Conservation (phyloP, 169 alveolate species). For the Prorocentrum cordatum region DNA sequence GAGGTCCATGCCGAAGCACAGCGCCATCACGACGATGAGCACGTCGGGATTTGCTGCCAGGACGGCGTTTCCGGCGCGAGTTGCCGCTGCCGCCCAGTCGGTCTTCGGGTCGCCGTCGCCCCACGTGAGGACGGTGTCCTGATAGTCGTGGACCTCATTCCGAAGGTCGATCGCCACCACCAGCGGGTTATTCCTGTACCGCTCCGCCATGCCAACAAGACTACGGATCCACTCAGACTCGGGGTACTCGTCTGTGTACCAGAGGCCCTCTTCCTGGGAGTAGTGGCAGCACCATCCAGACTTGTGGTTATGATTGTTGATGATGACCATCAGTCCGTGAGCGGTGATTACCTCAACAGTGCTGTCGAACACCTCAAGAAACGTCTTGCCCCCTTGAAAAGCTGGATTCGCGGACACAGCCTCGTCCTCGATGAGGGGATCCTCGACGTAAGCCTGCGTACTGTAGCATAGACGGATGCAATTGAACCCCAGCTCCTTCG, state of each 20-base stretch:
- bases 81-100: constrained; percentile 23
- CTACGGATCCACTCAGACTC: not conserved
- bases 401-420: no score
- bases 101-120: constrained; percentile 13
- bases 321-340: no score
- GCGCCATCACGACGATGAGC: not conserved
- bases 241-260: not conserved
- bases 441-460: no score
- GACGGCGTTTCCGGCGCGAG: constrained; percentile 3
- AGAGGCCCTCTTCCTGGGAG: constrained; percentile 13
- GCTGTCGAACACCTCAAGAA: no score
- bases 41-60: not conserved
- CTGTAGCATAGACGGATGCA: no score
- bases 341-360: no score
- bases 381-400: no score
- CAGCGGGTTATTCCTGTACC: not conserved
- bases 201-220: not conserved
- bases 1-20: constrained; percentile 31
- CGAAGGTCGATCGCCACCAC: constrained; percentile 4
- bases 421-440: no score
- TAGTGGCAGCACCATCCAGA: constrained; percentile 9
- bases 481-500: no score
- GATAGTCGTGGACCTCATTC: constrained; percentile 2
- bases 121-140: not conserved
- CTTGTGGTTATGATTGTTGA: no score